These are phyloP conservation scores for Panaeolus papilionaceus DNA, from an alignment of 768 basidiomycete species.

Conservation along the genomic window DNA sequence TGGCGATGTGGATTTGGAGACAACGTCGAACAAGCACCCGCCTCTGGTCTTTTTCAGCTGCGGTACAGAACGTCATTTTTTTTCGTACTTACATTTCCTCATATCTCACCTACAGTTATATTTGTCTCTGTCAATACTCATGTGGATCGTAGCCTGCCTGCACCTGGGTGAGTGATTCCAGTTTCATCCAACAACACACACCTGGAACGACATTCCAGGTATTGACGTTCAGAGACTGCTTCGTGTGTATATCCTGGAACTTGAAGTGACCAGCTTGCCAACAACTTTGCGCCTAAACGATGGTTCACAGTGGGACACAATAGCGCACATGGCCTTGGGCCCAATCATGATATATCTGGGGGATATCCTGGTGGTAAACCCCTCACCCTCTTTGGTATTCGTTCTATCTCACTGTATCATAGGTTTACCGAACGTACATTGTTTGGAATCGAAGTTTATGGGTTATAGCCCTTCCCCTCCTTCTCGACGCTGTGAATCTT, in stretches of 20 bases:
- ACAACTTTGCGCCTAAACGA: neutral
- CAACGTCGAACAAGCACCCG: neutral
- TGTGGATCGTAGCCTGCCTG: neutral
- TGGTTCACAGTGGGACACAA: neutral
- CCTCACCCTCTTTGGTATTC: neutral
- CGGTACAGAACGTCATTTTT: neutral
- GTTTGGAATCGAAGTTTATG: slow-evolving; percentile 1
- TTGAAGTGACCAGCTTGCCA: neutral
- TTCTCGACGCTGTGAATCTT: neutral
- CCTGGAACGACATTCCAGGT: neutral
- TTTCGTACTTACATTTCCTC: neutral
- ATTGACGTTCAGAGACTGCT: neutral
- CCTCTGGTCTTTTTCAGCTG: neutral
- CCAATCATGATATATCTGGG: neutral
- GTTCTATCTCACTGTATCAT: neutral
- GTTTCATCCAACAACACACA: neutral
- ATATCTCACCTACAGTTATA: neutral
- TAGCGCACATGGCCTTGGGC: neutral
- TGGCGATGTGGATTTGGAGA: neutral
- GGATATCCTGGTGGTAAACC: neutral
- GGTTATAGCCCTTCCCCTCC: neutral
- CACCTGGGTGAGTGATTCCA: neutral
- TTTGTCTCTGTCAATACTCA: neutral
- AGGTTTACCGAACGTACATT: slow-evolving; percentile 1
- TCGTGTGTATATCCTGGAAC: neutral